Evolutionary conservation across 2,329 filamentous ascomycete genomes (phyloP), one percentile per base, ranked within the genome.

Genomic region (Diaporthe sp.): DNA sequence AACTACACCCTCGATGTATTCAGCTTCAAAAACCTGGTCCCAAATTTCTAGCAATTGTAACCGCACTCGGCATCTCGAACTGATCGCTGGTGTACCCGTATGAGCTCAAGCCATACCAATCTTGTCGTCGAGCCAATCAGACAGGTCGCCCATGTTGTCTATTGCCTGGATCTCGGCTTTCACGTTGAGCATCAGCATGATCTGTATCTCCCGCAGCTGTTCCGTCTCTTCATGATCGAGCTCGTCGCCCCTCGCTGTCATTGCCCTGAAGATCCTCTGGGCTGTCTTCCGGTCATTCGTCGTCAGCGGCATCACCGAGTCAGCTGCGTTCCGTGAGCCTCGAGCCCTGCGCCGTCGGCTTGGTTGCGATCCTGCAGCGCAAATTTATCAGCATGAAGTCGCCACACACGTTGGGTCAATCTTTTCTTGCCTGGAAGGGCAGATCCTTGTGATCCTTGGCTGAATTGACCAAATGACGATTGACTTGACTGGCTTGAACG

Each of bases 91-190:
- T 13, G 22, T n/a, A 30, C 7, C 35, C 42, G 19, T 22, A 25
- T 17, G 13, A 19, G 30, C 22, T 72, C 68, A 72, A 38, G 54
- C 38, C n/a, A 54, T 3, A 22, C 42, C 60, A 52, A 91, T 80
- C 67, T 84, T 82, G 2, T 77, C 70, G 66, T 91, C 85, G 4
- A 92, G 80, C 89, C 90, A 92, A 0, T 77, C 45, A 0, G 84
- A 82, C 7, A 91, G 78, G 66, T 88, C 84, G 0, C 89, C 89
- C 12, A 83, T 83, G 4, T 89, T 85, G 72, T 94, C 92, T 9
- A 94, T 82, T 25, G 91, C 88, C 79, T 97, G 93, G 68, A 96
- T 94, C 80, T 97, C 94, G 0, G 92, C 93, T 79, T 96, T 97
- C 64, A 92, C 78, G 70, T 93, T 93, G 68, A 96, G 84, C 84